These are phyloP conservation scores for Pugionium cornutum DNA, from an alignment of 345 rosid species.

Conservation along the genomic window DNA sequence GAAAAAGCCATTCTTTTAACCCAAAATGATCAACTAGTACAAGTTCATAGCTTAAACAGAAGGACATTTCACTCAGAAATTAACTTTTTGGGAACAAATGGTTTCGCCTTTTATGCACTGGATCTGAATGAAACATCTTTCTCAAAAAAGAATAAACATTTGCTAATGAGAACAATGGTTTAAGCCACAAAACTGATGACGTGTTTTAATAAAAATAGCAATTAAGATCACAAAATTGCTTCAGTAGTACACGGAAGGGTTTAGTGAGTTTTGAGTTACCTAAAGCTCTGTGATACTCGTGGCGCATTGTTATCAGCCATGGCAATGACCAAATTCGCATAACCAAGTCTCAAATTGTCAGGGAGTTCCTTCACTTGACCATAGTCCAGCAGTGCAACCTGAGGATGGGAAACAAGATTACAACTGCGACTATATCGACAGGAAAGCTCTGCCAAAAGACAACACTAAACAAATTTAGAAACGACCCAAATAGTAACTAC, in stretches of 20 bases:
- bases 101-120: too few species aligned
- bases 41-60: too few species aligned
- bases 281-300: conserved; percentile 66
- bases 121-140: too few species aligned
- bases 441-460: conserved; percentile 2
- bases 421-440: conserved; percentile 1
- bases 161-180: too few species aligned
- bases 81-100: too few species aligned
- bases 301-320: conserved; percentile 71
- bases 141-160: too few species aligned
- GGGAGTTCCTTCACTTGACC: conserved; percentile 99
- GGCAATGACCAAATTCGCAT: conserved; percentile 84
- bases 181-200: too few species aligned
- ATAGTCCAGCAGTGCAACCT: conserved; percentile 94
- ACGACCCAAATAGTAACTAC: not conserved
- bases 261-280: conserved; percentile 44
- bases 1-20: not conserved
- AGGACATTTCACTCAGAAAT: too few species aligned
- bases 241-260: not conserved
- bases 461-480: conserved; percentile 3
- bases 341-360: conserved; percentile 73
- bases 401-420: conserved; percentile 32
- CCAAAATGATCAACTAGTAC: too few species aligned
- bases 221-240: conserved; percentile 2
- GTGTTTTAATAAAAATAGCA: too few species aligned